phyloP scores from a whole-genome alignment of 371 early-diverging fungal species.

The Encephalitozoon cuniculi region DNA sequence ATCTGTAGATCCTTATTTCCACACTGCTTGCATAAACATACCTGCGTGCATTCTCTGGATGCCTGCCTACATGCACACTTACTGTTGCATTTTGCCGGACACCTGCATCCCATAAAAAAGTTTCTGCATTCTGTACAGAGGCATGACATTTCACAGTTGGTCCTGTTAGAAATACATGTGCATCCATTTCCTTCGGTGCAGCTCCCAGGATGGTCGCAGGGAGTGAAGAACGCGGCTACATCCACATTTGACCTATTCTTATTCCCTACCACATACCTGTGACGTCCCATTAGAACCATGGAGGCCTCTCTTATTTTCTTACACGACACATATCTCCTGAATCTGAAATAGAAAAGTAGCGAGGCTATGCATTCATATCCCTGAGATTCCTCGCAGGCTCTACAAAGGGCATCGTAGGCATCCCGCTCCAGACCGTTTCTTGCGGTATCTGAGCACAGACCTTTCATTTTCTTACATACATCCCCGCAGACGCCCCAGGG shows the following conservation, averaged over 20 bases:
- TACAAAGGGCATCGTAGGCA: neutral
- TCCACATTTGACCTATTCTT: neutral
- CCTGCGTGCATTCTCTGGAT: slow-evolving; percentile 31
- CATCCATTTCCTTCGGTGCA: slow-evolving; percentile 37
- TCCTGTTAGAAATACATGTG: slow-evolving; percentile 28
- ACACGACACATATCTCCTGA: neutral
- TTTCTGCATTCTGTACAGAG: slow-evolving; percentile 39
- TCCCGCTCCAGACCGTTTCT: neutral
- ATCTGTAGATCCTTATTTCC: slow-evolving; percentile 6
- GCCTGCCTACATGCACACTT: slow-evolving; percentile 23
- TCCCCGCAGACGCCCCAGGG: neutral
- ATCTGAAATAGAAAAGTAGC: neutral
- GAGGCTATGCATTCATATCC: neutral
- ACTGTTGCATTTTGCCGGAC: slow-evolving; percentile 1
- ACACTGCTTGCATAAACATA: slow-evolving; percentile 25
- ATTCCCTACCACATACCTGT: neutral
- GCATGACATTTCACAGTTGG: slow-evolving; percentile 42
- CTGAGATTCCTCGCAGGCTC: neutral
- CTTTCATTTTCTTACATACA: neutral
- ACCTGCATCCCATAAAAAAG: slow-evolving; percentile 12
- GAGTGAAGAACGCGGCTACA: neutral
- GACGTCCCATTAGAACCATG: neutral
- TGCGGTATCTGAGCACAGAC: no score
- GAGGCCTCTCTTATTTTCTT: neutral
- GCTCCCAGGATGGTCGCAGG: slow-evolving; percentile 39